A percentile compares a stretch with the other conserved stretches of the same genome.
Evolutionary conservation across 2,329 filamentous ascomycete genomes (phyloP).

Genomic region (Botrytis fabae): DNA sequence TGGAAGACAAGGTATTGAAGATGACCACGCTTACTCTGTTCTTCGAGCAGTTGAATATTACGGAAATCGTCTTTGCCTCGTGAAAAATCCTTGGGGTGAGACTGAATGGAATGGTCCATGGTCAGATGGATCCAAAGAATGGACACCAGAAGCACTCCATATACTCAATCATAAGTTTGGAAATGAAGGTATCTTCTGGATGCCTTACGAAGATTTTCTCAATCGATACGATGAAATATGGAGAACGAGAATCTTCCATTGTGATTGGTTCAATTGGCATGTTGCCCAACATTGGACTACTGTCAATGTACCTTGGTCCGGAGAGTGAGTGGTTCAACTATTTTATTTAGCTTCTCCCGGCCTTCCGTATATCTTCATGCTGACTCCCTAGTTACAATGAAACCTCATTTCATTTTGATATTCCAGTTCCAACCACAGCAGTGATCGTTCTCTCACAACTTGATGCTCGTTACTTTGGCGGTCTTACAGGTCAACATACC

Average conservation of each 20-base stretch:
- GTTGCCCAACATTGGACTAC: conserved; percentile 60
- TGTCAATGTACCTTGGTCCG: conserved; percentile 59
- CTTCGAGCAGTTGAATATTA: conserved; percentile 53
- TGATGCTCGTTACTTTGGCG: conserved; percentile 60
- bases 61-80: conserved; percentile 54
- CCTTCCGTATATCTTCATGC: background rate
- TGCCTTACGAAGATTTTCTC: conserved; percentile 59
- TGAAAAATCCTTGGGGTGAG: conserved; percentile 57
- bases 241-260: conserved; percentile 59
- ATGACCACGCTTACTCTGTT: conserved; percentile 58
- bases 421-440: conserved; percentile 54
- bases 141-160: conserved; percentile 56
- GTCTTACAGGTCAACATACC: conserved; percentile 57
- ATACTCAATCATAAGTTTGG: conserved; percentile 60
- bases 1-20: conserved; percentile 56
- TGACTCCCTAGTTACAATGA: conserved; percentile 50
- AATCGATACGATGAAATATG: conserved; percentile 60
- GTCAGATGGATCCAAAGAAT: conserved; percentile 50
- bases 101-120: conserved; percentile 59
- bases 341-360: too few relatives aligned
- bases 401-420: conserved; percentile 56
- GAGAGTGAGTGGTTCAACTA: conserved; percentile 33
- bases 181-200: conserved; percentile 62
- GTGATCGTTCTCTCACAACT: conserved; percentile 57
- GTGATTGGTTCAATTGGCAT: conserved; percentile 50